Base-by-base conservation (phyloP, 805 yeast genomes). In the Jamesozyma rosinii region DNA sequence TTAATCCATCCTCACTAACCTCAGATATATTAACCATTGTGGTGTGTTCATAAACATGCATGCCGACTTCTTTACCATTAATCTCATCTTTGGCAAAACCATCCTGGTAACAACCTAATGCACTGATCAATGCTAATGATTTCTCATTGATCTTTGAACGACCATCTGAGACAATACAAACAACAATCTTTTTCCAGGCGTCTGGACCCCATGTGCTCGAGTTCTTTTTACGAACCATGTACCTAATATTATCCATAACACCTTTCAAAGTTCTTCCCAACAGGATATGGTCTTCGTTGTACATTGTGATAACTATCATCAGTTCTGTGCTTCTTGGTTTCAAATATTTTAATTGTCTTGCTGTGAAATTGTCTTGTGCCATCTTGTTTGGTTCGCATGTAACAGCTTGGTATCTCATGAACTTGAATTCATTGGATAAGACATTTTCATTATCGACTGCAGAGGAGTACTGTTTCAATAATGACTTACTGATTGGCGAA, bases 31-130 rank as follows among this genome's bases (percentile, higher is more conserved):
- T 95, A 42, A 89, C 85, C 71, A 87, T 81, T 1, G 96, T 80
- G 6, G 96, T 89, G 63, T 89, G 92, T 61, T 90, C 98, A 62
- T 88, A 90, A 33, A 90, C 75, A 64, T 90, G 98, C 37, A 94
- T 81, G 32, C 77, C 77, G 13, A 90, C 97, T 26, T 78, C 74
- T 44, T 78, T 74, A 44, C 82, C 90, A 59, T 88, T 87, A 53
- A 92, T 87, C 57, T 79, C 83, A 57, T 86, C 84, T 60, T 88
- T 88, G 37, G 97, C 97, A 64, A 88, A 87, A 0, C 97, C 97
- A 47, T 88, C 97, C 64, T 92, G 98, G 61, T 81, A 90, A 34
- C 83, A 83, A 20, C 98, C 98, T 42, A 90, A 61, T 2, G 95
- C 84, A 13, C 92, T 83, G 59, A 90, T 68, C 26, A 90, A 68